Evolutionary conservation across 306 rosid species (phyloP).

Genomic region (Quercus dentata): DNA sequence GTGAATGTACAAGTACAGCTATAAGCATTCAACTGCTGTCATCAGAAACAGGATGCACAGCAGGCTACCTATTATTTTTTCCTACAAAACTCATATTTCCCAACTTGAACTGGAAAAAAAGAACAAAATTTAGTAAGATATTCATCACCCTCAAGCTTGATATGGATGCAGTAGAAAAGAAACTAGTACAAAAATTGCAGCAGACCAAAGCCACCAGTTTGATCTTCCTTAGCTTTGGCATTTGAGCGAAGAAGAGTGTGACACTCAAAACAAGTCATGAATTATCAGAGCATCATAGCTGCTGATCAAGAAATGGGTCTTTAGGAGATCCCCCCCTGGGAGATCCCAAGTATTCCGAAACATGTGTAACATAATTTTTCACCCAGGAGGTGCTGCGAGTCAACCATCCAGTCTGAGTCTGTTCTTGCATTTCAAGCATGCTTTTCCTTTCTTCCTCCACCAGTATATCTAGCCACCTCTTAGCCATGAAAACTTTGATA

Average conservation of each 20-base stretch:
- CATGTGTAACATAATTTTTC: constrained; percentile 48
- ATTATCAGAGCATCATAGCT: constrained; percentile 40
- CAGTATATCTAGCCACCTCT: constrained; percentile 78
- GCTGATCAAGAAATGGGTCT: constrained; percentile 76
- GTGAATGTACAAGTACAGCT: constrained; percentile 16
- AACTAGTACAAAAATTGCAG: constrained; percentile 10
- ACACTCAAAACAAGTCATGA: constrained; percentile 4
- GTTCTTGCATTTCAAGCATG: constrained; percentile 47
- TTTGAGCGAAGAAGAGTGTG: not conserved
- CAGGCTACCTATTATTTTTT: not conserved
- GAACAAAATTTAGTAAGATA: constrained; percentile 5
- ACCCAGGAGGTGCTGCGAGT: constrained; percentile 85
- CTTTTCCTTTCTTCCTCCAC: constrained; percentile 73
- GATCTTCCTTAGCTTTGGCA: constrained; percentile 9
- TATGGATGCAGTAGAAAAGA: not conserved
- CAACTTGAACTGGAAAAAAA: not conserved
- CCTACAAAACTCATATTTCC: not conserved
- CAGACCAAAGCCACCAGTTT: not conserved
- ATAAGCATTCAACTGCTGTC: not conserved
- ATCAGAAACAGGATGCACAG: not conserved
- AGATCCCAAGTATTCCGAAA: constrained; percentile 54
- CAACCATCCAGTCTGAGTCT: constrained; percentile 63
- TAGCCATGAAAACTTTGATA: constrained; percentile 64
- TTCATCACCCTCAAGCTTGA: not conserved
- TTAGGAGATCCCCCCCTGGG: constrained; percentile 52